phyloP scores from a whole-genome alignment of 169 alveolate genomes.

The Eimeria maxima region DNA sequence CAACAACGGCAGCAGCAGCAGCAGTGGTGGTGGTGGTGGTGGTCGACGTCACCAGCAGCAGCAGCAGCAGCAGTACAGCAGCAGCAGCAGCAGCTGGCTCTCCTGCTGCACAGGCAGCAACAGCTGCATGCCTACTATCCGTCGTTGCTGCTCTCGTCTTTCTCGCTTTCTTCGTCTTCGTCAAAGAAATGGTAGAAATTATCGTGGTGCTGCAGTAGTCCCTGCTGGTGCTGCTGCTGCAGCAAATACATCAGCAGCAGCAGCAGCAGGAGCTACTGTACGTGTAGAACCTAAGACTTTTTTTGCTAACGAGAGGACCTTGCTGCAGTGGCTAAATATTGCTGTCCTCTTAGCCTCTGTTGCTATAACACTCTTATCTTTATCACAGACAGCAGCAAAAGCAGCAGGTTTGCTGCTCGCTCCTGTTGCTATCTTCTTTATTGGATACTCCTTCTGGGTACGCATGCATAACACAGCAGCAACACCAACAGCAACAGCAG shows the following conservation, averaged over 20 bases:
- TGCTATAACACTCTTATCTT: slow-evolving; percentile 88
- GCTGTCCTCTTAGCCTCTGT: slow-evolving; percentile 89
- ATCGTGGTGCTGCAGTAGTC: not conserved
- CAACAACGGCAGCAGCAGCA: not conserved
- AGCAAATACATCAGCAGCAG: not conserved
- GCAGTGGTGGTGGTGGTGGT: not conserved
- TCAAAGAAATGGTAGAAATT: not conserved
- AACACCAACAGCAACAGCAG: too few relatives aligned
- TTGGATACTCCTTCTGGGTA: slow-evolving; percentile 87
- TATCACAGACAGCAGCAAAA: slow-evolving; percentile 87
- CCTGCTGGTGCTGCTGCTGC: too few relatives aligned
- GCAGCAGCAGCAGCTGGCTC: not conserved
- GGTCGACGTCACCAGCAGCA: too few relatives aligned
- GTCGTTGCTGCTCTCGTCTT: slow-evolving; percentile 15
- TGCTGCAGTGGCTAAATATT: slow-evolving; percentile 90
- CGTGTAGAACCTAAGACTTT: slow-evolving; percentile 92
- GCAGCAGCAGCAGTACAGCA: too few relatives aligned
- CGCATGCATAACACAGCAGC: too few relatives aligned
- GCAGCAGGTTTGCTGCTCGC: slow-evolving; percentile 89
- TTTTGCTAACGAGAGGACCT: slow-evolving; percentile 90
- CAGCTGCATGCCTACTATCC: slow-evolving; percentile 29
- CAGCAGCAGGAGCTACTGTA: slow-evolving; percentile 85
- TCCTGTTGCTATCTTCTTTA: slow-evolving; percentile 90
- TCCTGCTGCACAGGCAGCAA: slow-evolving; percentile 30
- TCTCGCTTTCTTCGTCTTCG: not conserved